Percentiles rank a stretch among this genome's conserved stretches.
phyloP scores from a whole-genome alignment of 371 early-diverging fungal species.

The Quaeritorhiza haematococci region DNA sequence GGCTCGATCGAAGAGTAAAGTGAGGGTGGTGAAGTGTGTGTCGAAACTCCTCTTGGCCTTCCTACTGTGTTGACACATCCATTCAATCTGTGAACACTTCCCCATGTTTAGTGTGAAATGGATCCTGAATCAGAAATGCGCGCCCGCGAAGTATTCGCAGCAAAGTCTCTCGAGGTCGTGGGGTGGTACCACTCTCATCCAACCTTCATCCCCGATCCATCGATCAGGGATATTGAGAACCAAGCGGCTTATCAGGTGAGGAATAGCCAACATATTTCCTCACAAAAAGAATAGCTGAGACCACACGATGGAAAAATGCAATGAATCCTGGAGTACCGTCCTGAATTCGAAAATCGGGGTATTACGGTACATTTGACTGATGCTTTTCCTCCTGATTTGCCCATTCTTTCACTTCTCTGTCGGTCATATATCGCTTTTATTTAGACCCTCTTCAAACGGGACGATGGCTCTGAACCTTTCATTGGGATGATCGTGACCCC shows the following conservation, averaged over 20 bases:
- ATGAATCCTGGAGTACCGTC: no score
- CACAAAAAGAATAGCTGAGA: no score
- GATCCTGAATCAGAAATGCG: constrained; percentile 39
- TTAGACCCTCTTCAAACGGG: constrained; percentile 58
- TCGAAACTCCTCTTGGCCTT: no score
- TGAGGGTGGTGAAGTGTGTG: no score
- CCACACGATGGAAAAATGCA: no score
- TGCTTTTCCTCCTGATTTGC: neutral
- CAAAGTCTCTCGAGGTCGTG: constrained; percentile 25
- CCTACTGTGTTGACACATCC: no score
- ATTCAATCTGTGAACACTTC: constrained; percentile 5
- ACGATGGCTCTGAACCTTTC: constrained; percentile 73
- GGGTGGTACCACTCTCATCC: constrained; percentile 55
- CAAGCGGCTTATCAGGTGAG: constrained; percentile 41
- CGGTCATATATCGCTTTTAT: neutral
- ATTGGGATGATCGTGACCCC: constrained; percentile 77
- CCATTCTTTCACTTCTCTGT: neutral
- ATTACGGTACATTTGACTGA: neutral
- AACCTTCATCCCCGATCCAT: constrained; percentile 41
- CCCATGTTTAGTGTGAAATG: constrained; percentile 38
- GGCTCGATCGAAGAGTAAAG: no score
- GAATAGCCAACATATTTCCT: no score
- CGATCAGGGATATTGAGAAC: constrained; percentile 40
- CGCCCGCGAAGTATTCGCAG: constrained; percentile 33
- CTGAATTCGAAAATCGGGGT: neutral